These are phyloP conservation scores for Vanrija sp. DNA, from an alignment of 1,284 basidiomycete species.

Conservation along the genomic window DNA sequence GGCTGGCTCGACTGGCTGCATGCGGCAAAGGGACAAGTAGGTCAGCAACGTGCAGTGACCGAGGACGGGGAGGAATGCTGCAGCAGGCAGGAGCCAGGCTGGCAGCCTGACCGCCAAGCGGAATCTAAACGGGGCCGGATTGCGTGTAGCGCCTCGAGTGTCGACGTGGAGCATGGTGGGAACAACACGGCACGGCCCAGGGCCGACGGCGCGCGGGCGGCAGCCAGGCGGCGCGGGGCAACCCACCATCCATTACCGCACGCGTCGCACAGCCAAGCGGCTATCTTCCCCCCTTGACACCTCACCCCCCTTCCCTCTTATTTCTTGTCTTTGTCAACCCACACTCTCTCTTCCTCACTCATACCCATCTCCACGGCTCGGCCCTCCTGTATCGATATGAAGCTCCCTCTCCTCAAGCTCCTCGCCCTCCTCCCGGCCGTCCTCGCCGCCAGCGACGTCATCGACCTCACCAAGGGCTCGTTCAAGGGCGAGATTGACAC, in stretches of 20 bases:
- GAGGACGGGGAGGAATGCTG: too few relatives aligned
- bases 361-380: slow-evolving; percentile 4
- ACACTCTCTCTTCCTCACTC: neutral
- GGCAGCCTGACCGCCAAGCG: too few relatives aligned
- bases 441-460: slow-evolving; percentile 60
- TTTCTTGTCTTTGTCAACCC: neutral
- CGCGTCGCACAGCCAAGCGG: neutral
- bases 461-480: slow-evolving; percentile 65
- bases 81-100: too few relatives aligned
- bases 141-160: neutral
- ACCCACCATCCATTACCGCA: too few relatives aligned
- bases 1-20: too few relatives aligned
- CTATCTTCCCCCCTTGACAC: neutral
- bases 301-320: neutral
- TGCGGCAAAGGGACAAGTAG: too few relatives aligned
- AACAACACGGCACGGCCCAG: neutral
- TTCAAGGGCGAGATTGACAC: slow-evolving; percentile 68
- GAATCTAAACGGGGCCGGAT: too few relatives aligned
- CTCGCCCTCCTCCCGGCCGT: slow-evolving; percentile 25
- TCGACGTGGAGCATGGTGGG: neutral
- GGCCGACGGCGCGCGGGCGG: too few relatives aligned
- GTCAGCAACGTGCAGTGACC: too few relatives aligned
- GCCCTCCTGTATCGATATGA: slow-evolving; percentile 11
- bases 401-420: slow-evolving; percentile 24
- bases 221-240: neutral